These are phyloP conservation scores for Canavalia ensiformis DNA, from an alignment of 306 rosid genomes.

Conservation along the genomic window DNA sequence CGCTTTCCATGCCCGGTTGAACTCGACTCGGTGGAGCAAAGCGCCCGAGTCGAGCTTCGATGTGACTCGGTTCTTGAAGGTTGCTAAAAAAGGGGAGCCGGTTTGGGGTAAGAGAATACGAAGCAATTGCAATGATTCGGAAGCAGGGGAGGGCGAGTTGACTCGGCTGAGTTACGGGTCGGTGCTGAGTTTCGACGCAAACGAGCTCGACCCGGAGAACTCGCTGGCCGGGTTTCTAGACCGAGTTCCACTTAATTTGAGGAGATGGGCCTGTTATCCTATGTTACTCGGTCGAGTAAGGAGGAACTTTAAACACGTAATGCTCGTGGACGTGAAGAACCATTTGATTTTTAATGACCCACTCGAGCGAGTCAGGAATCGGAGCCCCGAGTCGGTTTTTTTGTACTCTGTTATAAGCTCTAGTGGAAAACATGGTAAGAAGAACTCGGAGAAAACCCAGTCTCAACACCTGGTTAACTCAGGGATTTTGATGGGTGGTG, in stretches of 20 bases:
- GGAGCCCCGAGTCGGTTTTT: conserved; percentile 61
- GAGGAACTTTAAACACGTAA: conserved; percentile 68
- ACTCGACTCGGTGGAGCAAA: conserved; percentile 46
- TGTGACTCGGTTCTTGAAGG: conserved; percentile 48
- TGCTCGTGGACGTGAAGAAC: conserved; percentile 64
- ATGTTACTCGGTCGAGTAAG: conserved; percentile 81
- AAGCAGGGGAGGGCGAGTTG: not conserved
- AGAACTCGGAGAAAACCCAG: conserved; percentile 55
- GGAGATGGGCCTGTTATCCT: conserved; percentile 83
- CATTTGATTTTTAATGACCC: conserved; percentile 62
- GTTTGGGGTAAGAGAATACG: conserved; percentile 66
- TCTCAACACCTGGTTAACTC: conserved; percentile 55
- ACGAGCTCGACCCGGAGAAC: conserved; percentile 81
- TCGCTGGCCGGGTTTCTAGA: conserved; percentile 70
- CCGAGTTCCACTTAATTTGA: conserved; percentile 60
- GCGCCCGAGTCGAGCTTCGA: conserved; percentile 54
- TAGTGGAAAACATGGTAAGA: conserved; percentile 50
- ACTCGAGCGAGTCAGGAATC: conserved; percentile 57
- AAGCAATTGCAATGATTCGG: conserved; percentile 43
- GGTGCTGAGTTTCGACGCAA: conserved; percentile 71
- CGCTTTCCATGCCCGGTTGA: conserved; percentile 36
- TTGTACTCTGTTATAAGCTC: conserved; percentile 19
- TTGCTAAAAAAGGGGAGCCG: conserved; percentile 58
- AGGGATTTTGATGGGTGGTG: conserved; percentile 65
- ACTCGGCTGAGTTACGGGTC: conserved; percentile 68